phyloP scores from a whole-genome alignment of 257 asterid species.

The Ilex aquifolium region DNA sequence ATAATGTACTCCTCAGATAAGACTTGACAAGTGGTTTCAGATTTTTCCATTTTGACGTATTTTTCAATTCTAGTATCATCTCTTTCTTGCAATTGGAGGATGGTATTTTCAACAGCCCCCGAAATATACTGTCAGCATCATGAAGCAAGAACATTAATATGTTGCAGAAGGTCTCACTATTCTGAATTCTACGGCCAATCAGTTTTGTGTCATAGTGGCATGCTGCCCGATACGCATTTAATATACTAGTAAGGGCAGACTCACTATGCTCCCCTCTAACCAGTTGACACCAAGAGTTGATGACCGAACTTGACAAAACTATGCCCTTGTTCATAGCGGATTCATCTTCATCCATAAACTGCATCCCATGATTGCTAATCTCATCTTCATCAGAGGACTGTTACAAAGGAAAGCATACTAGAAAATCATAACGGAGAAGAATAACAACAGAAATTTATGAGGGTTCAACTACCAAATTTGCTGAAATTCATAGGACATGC shows the following conservation, averaged over 20 bases:
- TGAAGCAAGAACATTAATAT: slow-evolving; percentile 54
- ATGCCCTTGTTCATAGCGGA: slow-evolving; percentile 30
- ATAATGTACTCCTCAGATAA: slow-evolving; percentile 72
- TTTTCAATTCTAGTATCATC: slow-evolving; percentile 41
- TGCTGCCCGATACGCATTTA: slow-evolving; percentile 91
- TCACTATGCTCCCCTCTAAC: slow-evolving; percentile 44
- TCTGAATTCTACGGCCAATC: slow-evolving; percentile 42
- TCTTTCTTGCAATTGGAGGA: slow-evolving; percentile 50
- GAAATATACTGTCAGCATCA: slow-evolving; percentile 60
- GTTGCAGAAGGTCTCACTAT: slow-evolving; percentile 63
- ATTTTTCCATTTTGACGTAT: slow-evolving; percentile 55
- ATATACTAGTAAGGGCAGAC: slow-evolving; percentile 52
- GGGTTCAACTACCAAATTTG: background rate
- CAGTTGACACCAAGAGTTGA: slow-evolving; percentile 58
- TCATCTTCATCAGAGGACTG: slow-evolving; percentile 84
- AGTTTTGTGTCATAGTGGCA: slow-evolving; percentile 84
- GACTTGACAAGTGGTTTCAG: slow-evolving; percentile 67
- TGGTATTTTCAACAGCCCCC: slow-evolving; percentile 51
- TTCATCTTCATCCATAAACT: slow-evolving; percentile 31
- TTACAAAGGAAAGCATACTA: slow-evolving; percentile 9
- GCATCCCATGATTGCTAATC: slow-evolving; percentile 36
- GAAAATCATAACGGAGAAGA: background rate
- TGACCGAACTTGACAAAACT: slow-evolving; percentile 39
- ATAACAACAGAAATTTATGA: background rate
- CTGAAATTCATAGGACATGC: background rate